These are phyloP conservation scores for Mariannaea sp. DNA, from an alignment of 2,329 filamentous ascomycete species.

Conservation along the genomic window DNA sequence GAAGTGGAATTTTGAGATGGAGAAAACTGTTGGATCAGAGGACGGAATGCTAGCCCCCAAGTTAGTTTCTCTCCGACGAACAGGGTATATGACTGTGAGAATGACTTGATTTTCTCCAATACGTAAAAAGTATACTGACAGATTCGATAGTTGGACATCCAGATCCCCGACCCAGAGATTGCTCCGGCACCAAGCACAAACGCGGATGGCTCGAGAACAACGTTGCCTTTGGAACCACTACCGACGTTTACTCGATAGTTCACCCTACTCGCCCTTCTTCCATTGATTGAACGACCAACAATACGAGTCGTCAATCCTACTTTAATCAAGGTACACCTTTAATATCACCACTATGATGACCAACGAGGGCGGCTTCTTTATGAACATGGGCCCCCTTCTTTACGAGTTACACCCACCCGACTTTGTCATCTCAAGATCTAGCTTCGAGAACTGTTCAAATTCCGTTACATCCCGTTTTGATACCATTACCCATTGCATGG, in stretches of 20 bases:
- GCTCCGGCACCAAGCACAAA: conserved; percentile 55
- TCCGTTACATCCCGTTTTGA: conserved; percentile 28
- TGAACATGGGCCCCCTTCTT: conserved; percentile 31
- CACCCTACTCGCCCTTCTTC: conserved; percentile 13
- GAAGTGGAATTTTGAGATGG: conserved; percentile 79
- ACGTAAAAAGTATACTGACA: conserved; percentile 16
- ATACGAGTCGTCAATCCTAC: conserved; percentile 16
- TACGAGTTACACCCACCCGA: conserved; percentile 25
- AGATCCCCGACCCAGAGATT: conserved; percentile 79
- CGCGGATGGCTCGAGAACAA: conserved; percentile 45
- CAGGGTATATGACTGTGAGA: conserved; percentile 83
- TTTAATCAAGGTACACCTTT: conserved; percentile 26
- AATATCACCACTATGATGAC: conserved; percentile 30
- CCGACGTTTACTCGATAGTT: conserved; percentile 33
- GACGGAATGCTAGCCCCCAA: conserved; percentile 63
- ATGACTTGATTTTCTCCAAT: neutral
- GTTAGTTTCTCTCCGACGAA: conserved; percentile 78
- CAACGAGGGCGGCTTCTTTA: conserved; percentile 34
- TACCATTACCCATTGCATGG: conserved; percentile 40
- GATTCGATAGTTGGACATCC: conserved; percentile 69
- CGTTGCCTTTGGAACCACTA: conserved; percentile 42
- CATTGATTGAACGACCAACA: conserved; percentile 10
- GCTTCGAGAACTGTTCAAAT: conserved; percentile 14
- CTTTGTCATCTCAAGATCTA: conserved; percentile 4
- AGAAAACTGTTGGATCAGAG: conserved; percentile 57